phyloP scores from a whole-genome alignment of 192 early-diverging fungal species.

The Lunasporangiospora selenospora region DNA sequence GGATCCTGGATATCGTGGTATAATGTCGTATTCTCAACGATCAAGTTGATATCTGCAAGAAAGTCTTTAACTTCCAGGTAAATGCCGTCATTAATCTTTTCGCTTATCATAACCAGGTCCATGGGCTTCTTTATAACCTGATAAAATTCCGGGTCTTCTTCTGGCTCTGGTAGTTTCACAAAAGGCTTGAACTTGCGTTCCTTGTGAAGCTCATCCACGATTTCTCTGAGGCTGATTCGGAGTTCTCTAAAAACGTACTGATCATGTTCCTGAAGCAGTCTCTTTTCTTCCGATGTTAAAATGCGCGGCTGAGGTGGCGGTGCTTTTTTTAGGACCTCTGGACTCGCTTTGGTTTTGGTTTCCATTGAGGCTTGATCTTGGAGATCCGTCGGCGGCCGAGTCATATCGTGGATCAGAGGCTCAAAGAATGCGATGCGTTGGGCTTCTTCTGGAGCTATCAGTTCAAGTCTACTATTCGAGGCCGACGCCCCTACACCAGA shows the following conservation, averaged over 20 bases:
- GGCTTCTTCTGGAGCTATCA: constrained; percentile 14
- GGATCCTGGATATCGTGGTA: constrained; percentile 39
- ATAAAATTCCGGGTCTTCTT: constrained; percentile 55
- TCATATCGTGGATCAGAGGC: constrained; percentile 31
- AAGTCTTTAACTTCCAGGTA: constrained; percentile 45
- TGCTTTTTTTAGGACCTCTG: constrained; percentile 53
- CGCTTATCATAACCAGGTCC: constrained; percentile 56
- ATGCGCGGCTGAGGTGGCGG: constrained; percentile 57
- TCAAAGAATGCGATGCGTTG: constrained; percentile 27
- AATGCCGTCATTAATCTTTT: constrained; percentile 48
- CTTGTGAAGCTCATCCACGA: constrained; percentile 62
- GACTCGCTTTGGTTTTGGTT: neutral
- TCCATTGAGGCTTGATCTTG: too few relatives aligned
- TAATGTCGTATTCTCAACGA: constrained; percentile 21
- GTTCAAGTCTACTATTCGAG: constrained; percentile 22
- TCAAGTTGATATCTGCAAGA: constrained; percentile 33
- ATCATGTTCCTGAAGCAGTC: constrained; percentile 58
- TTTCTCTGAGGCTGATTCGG: constrained; percentile 58
- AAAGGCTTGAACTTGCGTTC: constrained; percentile 54
- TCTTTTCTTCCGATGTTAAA: constrained; percentile 55
- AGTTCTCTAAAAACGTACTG: constrained; percentile 58
- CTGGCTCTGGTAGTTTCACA: constrained; percentile 52
- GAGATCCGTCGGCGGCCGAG: constrained; percentile 39
- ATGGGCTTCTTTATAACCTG: constrained; percentile 53
- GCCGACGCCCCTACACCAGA: too few relatives aligned